Evolutionary conservation across 805 yeast species (phyloP).

Genomic region (Myxozyma vanderwaltii): DNA sequence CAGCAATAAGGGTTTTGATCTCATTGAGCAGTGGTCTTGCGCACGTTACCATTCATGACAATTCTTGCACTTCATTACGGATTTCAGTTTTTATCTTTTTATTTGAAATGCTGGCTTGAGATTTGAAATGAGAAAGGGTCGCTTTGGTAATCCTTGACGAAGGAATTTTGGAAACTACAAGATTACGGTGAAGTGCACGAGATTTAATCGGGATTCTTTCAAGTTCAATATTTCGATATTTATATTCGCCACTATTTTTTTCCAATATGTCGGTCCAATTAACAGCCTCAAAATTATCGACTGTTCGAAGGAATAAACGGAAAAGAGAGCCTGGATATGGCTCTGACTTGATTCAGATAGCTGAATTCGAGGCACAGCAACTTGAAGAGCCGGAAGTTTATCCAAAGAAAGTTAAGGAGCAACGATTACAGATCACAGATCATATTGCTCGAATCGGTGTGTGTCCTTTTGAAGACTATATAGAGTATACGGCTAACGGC

Average conservation of each 20-base stretch:
- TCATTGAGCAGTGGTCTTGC: no score
- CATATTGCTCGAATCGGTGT: constrained; percentile 18
- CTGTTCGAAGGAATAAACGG: constrained; percentile 22
- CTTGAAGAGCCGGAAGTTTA: constrained; percentile 1
- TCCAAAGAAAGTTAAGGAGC: constrained; percentile 11
- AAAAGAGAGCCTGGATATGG: constrained; percentile 20
- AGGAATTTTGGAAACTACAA: no score
- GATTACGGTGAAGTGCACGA: no score
- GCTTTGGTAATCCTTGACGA: not conserved
- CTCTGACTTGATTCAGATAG: constrained; percentile 18
- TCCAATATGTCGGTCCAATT: constrained; percentile 24
- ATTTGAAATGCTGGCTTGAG: not conserved
- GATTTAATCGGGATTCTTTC: no score
- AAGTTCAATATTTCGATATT: no score
- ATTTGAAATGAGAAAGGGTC: not conserved
- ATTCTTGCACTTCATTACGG: no score
- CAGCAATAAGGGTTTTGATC: not conserved
- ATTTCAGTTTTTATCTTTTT: no score
- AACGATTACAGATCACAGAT: constrained; percentile 13
- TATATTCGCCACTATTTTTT: not conserved
- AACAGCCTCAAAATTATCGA: constrained; percentile 27
- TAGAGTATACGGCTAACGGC: no score
- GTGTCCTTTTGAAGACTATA: not conserved
- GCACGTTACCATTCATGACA: no score
- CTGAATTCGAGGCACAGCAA: constrained; percentile 8